These are phyloP conservation scores for Nicotiana paniculata DNA, from an alignment of 257 asterid species.

Conservation along the genomic window DNA sequence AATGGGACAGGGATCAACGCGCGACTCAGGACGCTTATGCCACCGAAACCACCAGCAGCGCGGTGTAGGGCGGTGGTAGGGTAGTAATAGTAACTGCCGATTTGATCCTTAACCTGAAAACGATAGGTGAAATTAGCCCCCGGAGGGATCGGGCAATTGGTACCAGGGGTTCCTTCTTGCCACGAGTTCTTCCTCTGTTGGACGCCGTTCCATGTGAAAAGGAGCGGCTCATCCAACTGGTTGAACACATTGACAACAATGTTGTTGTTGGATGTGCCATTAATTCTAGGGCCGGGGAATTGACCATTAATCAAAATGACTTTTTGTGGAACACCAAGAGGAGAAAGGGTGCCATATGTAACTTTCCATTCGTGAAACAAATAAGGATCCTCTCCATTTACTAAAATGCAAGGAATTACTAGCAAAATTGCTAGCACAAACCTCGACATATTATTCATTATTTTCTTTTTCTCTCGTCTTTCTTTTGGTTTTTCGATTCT, in stretches of 20 bases:
- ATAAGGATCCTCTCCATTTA: constrained; percentile 45
- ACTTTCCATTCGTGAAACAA: constrained; percentile 47
- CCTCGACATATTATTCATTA: neutral
- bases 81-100: constrained; percentile 51
- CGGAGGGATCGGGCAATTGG: constrained; percentile 49
- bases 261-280: constrained; percentile 15
- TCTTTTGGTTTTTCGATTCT: constrained; percentile 1
- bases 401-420: neutral
- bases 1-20: constrained; percentile 54
- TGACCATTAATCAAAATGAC: constrained; percentile 43
- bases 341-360: constrained; percentile 35
- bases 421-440: neutral
- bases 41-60: constrained; percentile 53
- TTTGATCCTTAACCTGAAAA: constrained; percentile 18
- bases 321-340: constrained; percentile 38
- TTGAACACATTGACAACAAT: constrained; percentile 47
- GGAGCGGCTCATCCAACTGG: constrained; percentile 50
- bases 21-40: constrained; percentile 37
- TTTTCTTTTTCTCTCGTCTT: neutral
- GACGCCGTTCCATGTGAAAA: constrained; percentile 51
- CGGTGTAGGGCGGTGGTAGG: constrained; percentile 53
- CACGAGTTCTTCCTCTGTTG: constrained; percentile 60
- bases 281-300: constrained; percentile 56
- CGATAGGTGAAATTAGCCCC: constrained; percentile 38
- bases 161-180: constrained; percentile 43